Evolutionary conservation across 306 rosid genomes (phyloP).

Genomic region (Morella rubra): DNA sequence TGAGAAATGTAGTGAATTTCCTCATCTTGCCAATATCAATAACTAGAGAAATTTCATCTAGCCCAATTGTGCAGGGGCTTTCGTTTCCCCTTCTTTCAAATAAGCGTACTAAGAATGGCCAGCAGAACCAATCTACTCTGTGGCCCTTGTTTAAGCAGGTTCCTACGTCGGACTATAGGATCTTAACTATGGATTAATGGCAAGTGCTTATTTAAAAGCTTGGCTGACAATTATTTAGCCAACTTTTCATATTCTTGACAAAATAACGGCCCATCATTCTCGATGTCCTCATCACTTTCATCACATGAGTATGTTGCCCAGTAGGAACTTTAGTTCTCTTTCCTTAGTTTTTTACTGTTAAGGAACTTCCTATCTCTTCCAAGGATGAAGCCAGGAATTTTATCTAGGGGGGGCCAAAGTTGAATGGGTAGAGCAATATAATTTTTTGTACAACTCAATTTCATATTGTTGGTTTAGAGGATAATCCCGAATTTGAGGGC

Average conservation of each 20-base stretch:
- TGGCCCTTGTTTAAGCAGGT: not conserved
- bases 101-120: not conserved
- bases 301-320: not conserved
- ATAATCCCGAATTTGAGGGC: too few species aligned
- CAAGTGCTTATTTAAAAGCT: not conserved
- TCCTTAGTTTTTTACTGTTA: not conserved
- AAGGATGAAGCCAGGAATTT: too few species aligned
- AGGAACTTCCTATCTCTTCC: too few species aligned
- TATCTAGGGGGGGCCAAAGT: too few species aligned
- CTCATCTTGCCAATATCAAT: not conserved
- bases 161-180: too few species aligned
- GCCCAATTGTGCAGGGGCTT: not conserved
- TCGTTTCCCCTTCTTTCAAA: not conserved
- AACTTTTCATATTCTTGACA: not conserved
- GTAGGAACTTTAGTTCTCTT: not conserved
- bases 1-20: not conserved
- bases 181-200: not conserved
- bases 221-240: not conserved
- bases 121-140: not conserved
- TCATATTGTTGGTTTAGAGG: too few species aligned
- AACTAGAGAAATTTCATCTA: not conserved
- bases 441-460: too few species aligned
- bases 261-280: not conserved
- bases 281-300: not conserved
- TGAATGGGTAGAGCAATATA: too few species aligned